Evolutionary conservation across 495 filamentous ascomycete species (phyloP).

Genomic region (Penicillium antarcticum): DNA sequence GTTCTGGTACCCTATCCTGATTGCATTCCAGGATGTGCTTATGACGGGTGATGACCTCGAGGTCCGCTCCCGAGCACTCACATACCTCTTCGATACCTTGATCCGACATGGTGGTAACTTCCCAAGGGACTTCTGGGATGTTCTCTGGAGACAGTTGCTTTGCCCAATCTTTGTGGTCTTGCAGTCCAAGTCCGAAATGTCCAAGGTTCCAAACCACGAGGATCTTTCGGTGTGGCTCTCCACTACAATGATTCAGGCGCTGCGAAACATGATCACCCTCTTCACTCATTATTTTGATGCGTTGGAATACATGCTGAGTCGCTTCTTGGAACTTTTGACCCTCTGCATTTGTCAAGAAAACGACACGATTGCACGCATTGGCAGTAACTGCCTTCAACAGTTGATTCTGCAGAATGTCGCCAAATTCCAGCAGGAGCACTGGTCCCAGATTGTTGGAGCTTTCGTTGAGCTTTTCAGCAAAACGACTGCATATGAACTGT

Average conservation of each 20-base stretch:
- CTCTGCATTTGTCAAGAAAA: constrained; percentile 99
- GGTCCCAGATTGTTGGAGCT: constrained; percentile 87
- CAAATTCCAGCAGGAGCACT: constrained; percentile 84
- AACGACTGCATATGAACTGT: constrained; percentile 91
- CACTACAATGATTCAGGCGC: constrained; percentile 98
- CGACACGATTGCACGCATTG: constrained; percentile 95
- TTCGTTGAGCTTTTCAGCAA: constrained; percentile 94
- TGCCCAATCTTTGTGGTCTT: constrained; percentile 98
- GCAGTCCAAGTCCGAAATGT: constrained; percentile 93
- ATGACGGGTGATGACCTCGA: constrained; percentile 99
- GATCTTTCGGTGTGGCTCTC: constrained; percentile 98
- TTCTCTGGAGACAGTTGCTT: constrained; percentile 91
- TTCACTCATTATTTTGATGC: constrained; percentile 98
- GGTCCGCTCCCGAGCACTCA: constrained; percentile 82
- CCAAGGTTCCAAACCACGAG: constrained; percentile 87
- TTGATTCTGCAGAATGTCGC: constrained; percentile 92
- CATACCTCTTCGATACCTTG: constrained; percentile 92
- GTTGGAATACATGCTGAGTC: constrained; percentile 92
- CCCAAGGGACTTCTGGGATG: constrained; percentile 95
- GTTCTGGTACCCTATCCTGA: constrained; percentile 97
- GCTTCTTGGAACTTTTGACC: constrained; percentile 87
- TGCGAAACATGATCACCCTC: constrained; percentile 96
- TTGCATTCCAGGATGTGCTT: constrained; percentile 96
- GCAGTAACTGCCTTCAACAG: constrained; percentile 95
- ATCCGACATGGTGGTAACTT: constrained; percentile 89